Base-by-base conservation (phyloP, 306 rosid genomes). In the Fragaria vesca region DNA sequence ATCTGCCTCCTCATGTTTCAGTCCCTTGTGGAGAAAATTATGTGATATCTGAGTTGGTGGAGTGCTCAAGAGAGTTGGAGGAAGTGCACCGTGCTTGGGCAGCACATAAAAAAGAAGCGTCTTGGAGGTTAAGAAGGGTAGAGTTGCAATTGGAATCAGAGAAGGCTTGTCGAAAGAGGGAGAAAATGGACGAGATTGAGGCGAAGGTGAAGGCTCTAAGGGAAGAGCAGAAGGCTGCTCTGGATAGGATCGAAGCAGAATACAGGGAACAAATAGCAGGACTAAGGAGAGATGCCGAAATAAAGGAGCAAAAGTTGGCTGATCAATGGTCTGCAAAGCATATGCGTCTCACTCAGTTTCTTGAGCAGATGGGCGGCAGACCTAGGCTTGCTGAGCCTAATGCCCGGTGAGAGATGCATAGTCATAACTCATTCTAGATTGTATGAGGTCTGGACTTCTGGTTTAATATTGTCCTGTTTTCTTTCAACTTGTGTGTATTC, bases 271-370 rank as follows among this genome's bases (percentile, higher is more conserved):
- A 94, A 75, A 76, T 94, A 60, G 88, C 89, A 17, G 97, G 92
- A 65, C 72, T 94, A 75, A 89, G 89, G 82, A 89, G 94, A 80
- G 98, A 94, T 65, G 98, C 97, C 12, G 97, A 94, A 78, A 83
- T 86, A 47, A 94, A 94, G 83, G 98, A 94, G 83, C 98, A 92
- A 78, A 94, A 94, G 83, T 60, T 94, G 90, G 88, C 97, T 69
- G 98, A 94, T 69, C 98, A 92, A 84, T 92, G 97, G 98, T 84
- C 91, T 62, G 91, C 97, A 1, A 92, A 90, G 79, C 98, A 94
- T 83, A 36, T 76, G 77, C 90, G 92, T 63, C 91, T 94, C 15
- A 69, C 88, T 0, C 89, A 86, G 81, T 90, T 94, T 87, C 92
- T 94, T 26, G 97, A 92, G 80, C 98, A 92, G 78, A 79, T 82